Evolutionary conservation across 1,284 basidiomycete genomes (phyloP).

Genomic region (Naganishia liquefaciens): DNA sequence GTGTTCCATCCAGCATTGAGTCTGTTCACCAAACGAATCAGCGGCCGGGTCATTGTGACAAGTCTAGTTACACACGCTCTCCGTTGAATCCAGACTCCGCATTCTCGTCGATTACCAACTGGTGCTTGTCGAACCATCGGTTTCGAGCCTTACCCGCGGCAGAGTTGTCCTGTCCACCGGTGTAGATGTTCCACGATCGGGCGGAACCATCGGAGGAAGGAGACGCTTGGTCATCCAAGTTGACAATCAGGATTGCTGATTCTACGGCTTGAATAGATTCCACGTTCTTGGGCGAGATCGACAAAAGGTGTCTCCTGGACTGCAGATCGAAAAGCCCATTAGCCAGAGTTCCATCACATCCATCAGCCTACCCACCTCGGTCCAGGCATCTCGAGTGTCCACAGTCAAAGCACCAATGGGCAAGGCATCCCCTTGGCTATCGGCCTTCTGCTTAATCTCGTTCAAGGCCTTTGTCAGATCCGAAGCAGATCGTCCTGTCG

Average conservation of each 20-base stretch:
- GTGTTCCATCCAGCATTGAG: slow-evolving; percentile 75
- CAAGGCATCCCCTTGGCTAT: slow-evolving; percentile 56
- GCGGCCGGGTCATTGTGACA: background rate
- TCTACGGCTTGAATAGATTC: slow-evolving; percentile 76
- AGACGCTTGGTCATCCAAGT: slow-evolving; percentile 65
- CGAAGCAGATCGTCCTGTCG: slow-evolving; percentile 63
- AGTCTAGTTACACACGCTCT: slow-evolving; percentile 51
- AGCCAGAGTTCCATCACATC: background rate
- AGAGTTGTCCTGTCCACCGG: slow-evolving; percentile 63
- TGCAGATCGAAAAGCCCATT: slow-evolving; percentile 38
- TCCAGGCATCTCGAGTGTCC: slow-evolving; percentile 89
- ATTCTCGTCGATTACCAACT: slow-evolving; percentile 87
- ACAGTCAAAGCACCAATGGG: slow-evolving; percentile 81
- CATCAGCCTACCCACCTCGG: slow-evolving; percentile 62
- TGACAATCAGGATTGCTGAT: slow-evolving; percentile 82
- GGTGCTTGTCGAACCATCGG: slow-evolving; percentile 97
- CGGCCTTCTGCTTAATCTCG: slow-evolving; percentile 68
- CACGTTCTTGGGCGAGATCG: slow-evolving; percentile 67
- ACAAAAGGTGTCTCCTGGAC: slow-evolving; percentile 68
- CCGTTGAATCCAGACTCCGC: slow-evolving; percentile 86
- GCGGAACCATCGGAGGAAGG: slow-evolving; percentile 60
- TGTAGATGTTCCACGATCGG: slow-evolving; percentile 82
- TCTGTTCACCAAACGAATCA: slow-evolving; percentile 36
- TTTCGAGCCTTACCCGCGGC: slow-evolving; percentile 65
- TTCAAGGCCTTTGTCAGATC: slow-evolving; percentile 83